Evolutionary conservation across 2,329 filamentous ascomycete genomes (phyloP).

Genomic region (Colletotrichum australisinense): DNA sequence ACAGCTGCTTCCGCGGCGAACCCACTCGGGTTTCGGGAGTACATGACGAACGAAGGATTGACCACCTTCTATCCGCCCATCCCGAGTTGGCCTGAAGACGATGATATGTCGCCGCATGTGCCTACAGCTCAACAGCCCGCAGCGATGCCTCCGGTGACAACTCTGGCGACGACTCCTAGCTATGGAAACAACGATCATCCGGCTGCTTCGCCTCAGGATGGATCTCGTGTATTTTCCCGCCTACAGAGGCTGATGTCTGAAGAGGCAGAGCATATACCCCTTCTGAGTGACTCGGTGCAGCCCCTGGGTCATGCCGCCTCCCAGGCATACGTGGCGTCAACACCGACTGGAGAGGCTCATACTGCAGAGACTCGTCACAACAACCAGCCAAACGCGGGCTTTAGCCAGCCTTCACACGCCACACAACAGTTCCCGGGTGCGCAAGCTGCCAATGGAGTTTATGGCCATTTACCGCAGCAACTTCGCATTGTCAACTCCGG

Average conservation of each 20-base stretch:
- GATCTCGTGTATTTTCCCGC: neutral
- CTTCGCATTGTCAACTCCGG: neutral
- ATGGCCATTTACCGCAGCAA: neutral
- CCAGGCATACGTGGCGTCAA: neutral
- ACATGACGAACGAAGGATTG: neutral
- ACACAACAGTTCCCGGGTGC: neutral
- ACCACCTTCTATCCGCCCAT: constrained; percentile 11
- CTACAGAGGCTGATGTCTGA: neutral
- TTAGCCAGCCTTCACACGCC: neutral
- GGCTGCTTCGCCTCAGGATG: neutral
- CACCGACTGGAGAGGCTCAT: neutral
- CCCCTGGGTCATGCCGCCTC: neutral
- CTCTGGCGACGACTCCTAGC: neutral
- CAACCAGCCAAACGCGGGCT: neutral
- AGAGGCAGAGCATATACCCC: neutral
- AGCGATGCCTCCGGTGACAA: neutral
- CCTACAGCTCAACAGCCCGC: neutral
- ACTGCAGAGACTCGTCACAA: neutral
- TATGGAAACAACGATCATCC: neutral
- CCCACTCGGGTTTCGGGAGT: neutral
- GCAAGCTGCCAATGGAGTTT: neutral
- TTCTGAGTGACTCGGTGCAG: neutral
- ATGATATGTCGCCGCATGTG: neutral
- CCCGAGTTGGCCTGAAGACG: neutral
- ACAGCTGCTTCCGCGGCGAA: neutral